Base-by-base conservation (phyloP, 441 rosid genomes). In the Populus trichocarpa region DNA sequence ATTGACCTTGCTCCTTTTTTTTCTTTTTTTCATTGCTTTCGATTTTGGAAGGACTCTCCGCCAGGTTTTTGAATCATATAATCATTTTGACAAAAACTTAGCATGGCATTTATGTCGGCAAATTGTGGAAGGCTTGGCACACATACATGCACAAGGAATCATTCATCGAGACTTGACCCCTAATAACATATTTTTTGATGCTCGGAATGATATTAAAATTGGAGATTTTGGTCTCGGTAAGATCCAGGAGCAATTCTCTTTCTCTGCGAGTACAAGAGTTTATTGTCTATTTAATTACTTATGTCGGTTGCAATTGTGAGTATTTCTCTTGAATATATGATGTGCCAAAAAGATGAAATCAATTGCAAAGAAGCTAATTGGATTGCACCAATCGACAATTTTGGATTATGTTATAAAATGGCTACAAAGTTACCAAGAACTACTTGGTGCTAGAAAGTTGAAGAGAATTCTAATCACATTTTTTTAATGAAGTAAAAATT, bases 81-180 rank as follows among this genome's bases (percentile, higher is more conserved):
- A 83, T 77, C 96, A 93, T 80, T 92, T 90, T 78, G 97, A 94
- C 86, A 86, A 96, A 81, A 94, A 94, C 76, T 73, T 67, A 66
- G 97, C 95, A 14, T 96, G 98, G 99, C 99, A 91, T 82, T 83
- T 83, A 78, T 89, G 85, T 85, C 98, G 95, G 67, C 99, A 96
- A 90, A 92, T 96, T 85, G 99, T 96, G 25, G 98, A 96, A 86
- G 99, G 99, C 81, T 83, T 96, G 89, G 96, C 77, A 50, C 99
- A 96, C 84, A 94, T 96, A 76, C 99, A 96, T 81, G 97, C 91
- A 76, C 99, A 96, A 78, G 99, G 99, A 83, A 96, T 96, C 78
- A 94, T 96, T 85, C 99, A 96, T 88, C 89, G 99, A 50, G 99
- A 96, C 87, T 87, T 96, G 81, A 96, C 99, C n/a, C 99, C 99